Evolutionary conservation across 2,329 filamentous ascomycete genomes (phyloP).

Genomic region (Xylaria digitata): DNA sequence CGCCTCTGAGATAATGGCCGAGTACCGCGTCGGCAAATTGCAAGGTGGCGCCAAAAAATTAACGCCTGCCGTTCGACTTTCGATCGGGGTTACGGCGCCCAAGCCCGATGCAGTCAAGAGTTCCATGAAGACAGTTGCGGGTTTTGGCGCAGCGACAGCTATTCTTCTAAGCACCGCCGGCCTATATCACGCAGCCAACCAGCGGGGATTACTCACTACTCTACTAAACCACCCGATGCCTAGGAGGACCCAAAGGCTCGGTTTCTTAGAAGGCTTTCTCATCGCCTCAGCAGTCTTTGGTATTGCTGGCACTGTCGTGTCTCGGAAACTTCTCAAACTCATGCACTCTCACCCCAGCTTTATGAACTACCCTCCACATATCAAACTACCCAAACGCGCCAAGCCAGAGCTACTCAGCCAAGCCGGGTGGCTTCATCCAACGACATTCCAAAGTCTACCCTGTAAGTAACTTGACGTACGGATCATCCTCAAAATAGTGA

Average conservation of each 20-base stretch:
- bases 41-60: conserved; percentile 47
- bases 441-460: conserved; percentile 60
- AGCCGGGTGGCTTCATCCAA: conserved; percentile 62
- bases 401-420: conserved; percentile 54
- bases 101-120: conserved; percentile 7
- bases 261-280: conserved; percentile 55
- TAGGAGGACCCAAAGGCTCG: conserved; percentile 42
- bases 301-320: conserved; percentile 48
- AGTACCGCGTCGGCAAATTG: conserved; percentile 54
- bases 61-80: conserved; percentile 42
- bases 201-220: conserved; percentile 17
- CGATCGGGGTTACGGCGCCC: conserved; percentile 29
- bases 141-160: conserved; percentile 23
- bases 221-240: conserved; percentile 12
- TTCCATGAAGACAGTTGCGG: conserved; percentile 21
- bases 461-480: conserved; percentile 17
- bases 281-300: conserved; percentile 52
- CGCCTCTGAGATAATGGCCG: conserved; percentile 57
- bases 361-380: conserved; percentile 53
- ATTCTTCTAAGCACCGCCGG: conserved; percentile 27
- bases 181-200: conserved; percentile 22
- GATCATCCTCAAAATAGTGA: not conserved
- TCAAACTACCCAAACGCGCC: conserved; percentile 54
- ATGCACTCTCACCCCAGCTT: conserved; percentile 51
- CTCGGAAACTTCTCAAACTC: conserved; percentile 49